Evolutionary conservation across 345 rosid species (phyloP), one percentile per base, ranked within the genome.

Genomic region (Mercurialis annua): DNA sequence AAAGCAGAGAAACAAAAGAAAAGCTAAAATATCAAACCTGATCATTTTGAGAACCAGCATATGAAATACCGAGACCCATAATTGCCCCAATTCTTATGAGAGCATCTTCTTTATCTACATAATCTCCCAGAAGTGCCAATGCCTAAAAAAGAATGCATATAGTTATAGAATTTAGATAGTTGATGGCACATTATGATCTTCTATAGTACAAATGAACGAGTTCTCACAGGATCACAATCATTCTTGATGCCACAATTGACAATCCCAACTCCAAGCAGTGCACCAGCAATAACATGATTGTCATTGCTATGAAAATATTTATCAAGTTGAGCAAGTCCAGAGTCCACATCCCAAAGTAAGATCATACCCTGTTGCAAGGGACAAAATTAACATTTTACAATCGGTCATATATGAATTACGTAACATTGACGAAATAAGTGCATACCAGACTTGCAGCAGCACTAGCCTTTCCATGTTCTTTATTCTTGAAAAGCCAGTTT

Each of bases 391-490:
- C 62, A 63, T 34, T 38, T 51, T 59, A 68, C 33, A 58, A 21
- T 27, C 43, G 48, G 10, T 1, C 16, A 23, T 36, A 15, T 14
- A 59, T 27, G 49, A 34, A 47, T 64, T 44, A 60, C 12, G 10
- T 23, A 7, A 65, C 43, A 48, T 36, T n/a, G 62, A 71, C 60
- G 23, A 49, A 64, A 68, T 15, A 40, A 40, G 10, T 40, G 44
- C 81, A 59, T 78, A 93, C 97, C 89, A 94, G 77, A 82, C 99
- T 94, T 58, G 98, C 98, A 63, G 88, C 90, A 66, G 97, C 98
- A 80, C 98, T 94, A 70, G 85, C 81, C 81, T 91, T 94, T 63
- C 93, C 96, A 70, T 94, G 97, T 68, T 89, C 99, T 77, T 89
- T 94, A 67, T 94, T 94, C 80, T 91, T 94, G 83, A 89, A 89